Conservation (phyloP, 179 eudicot genomes). For the Carnegiea gigantea region DNA sequence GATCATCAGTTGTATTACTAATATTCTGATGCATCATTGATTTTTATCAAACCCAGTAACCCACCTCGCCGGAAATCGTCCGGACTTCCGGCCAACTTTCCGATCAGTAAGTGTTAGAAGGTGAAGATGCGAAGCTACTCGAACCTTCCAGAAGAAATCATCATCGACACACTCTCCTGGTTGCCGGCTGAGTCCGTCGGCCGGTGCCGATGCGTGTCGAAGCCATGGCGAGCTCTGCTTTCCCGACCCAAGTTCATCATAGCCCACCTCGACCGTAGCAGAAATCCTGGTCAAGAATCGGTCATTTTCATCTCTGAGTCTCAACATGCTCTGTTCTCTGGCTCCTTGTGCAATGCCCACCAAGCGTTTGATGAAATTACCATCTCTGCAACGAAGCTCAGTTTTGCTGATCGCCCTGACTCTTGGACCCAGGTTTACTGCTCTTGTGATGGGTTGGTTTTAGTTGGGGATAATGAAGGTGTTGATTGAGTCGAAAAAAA, state of each 20-base stretch:
- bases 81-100: not conserved
- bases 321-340: not conserved
- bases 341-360: not conserved
- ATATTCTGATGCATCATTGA: too few relatives aligned
- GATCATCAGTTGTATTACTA: too few relatives aligned
- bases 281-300: not conserved
- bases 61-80: not conserved
- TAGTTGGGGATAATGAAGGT: not conserved
- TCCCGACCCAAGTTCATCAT: conserved; percentile 7
- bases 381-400: not conserved
- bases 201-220: conserved; percentile 6
- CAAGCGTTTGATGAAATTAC: not conserved
- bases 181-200: not conserved
- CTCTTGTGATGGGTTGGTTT: conserved; percentile 11
- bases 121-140: not conserved
- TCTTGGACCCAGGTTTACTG: not conserved
- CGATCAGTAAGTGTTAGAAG: not conserved
- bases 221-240: conserved; percentile 1
- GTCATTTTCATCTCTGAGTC: not conserved
- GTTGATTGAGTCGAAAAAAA: too few relatives aligned
- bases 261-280: not conserved
- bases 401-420: not conserved
- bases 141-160: conserved; percentile 2
- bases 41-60: too few relatives aligned
- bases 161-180: not conserved